These are phyloP conservation scores for Polygonum aviculare DNA, from an alignment of 148 eudicot species.

Conservation along the genomic window DNA sequence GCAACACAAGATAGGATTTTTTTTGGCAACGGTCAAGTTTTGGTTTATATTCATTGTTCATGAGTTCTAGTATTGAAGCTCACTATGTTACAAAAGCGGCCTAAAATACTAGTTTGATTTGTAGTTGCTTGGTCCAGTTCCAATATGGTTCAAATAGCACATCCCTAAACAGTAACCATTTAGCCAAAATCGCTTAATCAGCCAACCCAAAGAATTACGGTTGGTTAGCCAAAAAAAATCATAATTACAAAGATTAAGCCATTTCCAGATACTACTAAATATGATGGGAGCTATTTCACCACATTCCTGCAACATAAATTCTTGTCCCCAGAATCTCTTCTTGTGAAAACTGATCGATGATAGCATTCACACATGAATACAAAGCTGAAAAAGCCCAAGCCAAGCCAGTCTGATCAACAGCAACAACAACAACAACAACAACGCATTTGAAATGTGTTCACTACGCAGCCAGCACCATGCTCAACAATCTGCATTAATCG, in stretches of 20 bases:
- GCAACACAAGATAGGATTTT: too few species aligned
- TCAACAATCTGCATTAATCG: not conserved
- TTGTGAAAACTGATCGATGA: not conserved
- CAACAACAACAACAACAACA: not conserved
- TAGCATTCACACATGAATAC: not conserved
- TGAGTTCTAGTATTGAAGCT: too few species aligned
- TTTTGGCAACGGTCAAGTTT: too few species aligned
- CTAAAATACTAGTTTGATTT: too few species aligned
- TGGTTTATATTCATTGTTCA: too few species aligned
- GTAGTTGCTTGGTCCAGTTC: too few species aligned
- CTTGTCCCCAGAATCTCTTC: not conserved
- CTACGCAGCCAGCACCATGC: constrained; percentile 4
- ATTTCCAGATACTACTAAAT: not conserved
- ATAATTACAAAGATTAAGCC: not conserved
- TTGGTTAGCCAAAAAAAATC: too few species aligned
- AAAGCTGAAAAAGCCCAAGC: not conserved
- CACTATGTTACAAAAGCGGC: too few species aligned
- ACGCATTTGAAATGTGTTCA: not conserved
- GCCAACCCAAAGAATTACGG: too few species aligned
- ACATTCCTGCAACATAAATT: not conserved
- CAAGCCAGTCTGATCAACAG: not conserved
- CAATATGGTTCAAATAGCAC: too few species aligned
- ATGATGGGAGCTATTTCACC: not conserved
- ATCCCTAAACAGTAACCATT: too few species aligned
- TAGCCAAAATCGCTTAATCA: too few species aligned